These are phyloP conservation scores for Ceratocystiopsis sp. DNA, from an alignment of 2,329 filamentous ascomycete species.

Conservation along the genomic window DNA sequence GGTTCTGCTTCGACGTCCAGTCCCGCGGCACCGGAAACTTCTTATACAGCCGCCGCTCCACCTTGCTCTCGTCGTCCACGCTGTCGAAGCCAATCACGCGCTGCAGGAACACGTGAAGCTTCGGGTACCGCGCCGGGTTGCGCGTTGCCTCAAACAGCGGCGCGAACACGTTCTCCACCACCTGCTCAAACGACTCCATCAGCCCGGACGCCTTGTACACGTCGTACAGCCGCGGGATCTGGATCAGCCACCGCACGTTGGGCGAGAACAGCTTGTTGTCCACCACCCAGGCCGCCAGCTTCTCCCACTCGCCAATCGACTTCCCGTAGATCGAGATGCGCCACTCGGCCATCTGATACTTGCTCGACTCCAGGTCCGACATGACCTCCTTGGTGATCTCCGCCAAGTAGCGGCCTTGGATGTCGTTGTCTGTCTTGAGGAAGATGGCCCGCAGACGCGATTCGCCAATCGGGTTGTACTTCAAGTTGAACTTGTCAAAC, in stretches of 20 bases:
- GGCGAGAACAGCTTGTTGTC: conserved; percentile 97
- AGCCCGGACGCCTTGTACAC: conserved; percentile 82
- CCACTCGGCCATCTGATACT: conserved; percentile 99
- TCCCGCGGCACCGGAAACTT: conserved; percentile 84
- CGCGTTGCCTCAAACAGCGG: conserved; percentile 90
- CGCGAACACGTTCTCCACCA: conserved; percentile 81
- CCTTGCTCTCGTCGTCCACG: conserved; percentile 95
- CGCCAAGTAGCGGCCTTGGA: conserved; percentile 85
- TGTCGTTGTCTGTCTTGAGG: conserved; percentile 95
- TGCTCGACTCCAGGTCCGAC: conserved; percentile 90
- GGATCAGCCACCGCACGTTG: conserved; percentile 93
- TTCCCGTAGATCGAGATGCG: conserved; percentile 94
- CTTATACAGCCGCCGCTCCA: conserved; percentile 80
- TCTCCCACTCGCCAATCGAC: conserved; percentile 90
- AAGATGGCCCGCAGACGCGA: conserved; percentile 95
- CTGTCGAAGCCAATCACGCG: conserved; percentile 94
- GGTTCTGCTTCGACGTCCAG: conserved; percentile 88
- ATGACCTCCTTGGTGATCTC: conserved; percentile 99
- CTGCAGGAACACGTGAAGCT: conserved; percentile 87
- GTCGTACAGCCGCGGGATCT: conserved; percentile 85
- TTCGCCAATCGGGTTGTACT: conserved; percentile 95
- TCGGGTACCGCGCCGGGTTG: conserved; percentile 71
- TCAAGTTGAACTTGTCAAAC: conserved; percentile 98
- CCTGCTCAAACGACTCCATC: conserved; percentile 79
- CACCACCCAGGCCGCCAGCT: conserved; percentile 89